A percentile compares a stretch with the other conserved stretches of the same genome.
phyloP scores from a whole-genome alignment of 345 rosid genomes.

The Microthlaspi erraticum region DNA sequence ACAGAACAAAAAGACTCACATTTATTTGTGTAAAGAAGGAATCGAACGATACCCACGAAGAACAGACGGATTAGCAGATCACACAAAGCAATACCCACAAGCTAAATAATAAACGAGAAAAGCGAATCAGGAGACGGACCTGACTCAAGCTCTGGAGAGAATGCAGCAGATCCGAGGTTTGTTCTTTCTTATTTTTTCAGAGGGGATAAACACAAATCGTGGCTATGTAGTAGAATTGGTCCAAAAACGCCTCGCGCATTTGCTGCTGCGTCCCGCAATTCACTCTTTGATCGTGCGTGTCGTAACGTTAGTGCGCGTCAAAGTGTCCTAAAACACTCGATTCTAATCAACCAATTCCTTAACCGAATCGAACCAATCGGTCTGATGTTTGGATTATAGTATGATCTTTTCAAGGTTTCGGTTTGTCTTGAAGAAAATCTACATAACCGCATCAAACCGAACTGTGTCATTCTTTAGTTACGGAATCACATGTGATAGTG shows the following conservation, averaged over 20 bases:
- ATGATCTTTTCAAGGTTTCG: background rate
- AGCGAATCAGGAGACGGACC: slow-evolving; percentile 18
- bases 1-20: slow-evolving; percentile 17
- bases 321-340: slow-evolving; percentile 14
- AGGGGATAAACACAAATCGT: slow-evolving; percentile 25
- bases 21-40: background rate
- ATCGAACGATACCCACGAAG: slow-evolving; percentile 11
- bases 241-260: slow-evolving; percentile 45
- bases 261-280: slow-evolving; percentile 45
- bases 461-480: background rate
- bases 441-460: background rate
- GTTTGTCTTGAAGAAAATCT: background rate
- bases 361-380: slow-evolving; percentile 28
- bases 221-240: slow-evolving; percentile 42
- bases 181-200: slow-evolving; percentile 7
- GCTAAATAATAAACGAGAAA: background rate
- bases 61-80: background rate
- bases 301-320: slow-evolving; percentile 2
- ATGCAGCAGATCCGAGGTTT: slow-evolving; percentile 37
- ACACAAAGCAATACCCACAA: slow-evolving; percentile 29
- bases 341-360: background rate
- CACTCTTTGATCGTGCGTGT: slow-evolving; percentile 40
- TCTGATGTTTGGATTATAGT: background rate
- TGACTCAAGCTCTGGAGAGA: slow-evolving; percentile 36
- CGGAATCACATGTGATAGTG: too few species aligned